Evolutionary conservation across 805 yeast species (phyloP).

Genomic region (Ogataea thermomethanolica): DNA sequence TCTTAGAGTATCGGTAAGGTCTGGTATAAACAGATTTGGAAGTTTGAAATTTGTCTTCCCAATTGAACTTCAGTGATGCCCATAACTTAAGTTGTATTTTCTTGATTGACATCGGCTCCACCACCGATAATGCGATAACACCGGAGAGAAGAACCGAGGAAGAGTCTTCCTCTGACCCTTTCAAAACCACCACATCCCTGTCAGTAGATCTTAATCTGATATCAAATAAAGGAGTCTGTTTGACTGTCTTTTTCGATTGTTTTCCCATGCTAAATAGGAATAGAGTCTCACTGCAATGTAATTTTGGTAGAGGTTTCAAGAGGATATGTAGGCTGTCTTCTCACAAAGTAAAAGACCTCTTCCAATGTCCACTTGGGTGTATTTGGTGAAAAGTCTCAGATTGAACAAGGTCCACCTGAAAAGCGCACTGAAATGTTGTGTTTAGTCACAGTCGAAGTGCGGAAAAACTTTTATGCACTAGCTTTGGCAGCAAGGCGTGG

Average conservation of each 20-base stretch:
- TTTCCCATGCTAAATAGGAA: conserved; percentile 14
- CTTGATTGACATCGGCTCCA: conserved; percentile 70
- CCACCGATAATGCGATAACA: conserved; percentile 66
- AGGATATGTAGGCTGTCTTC: no score
- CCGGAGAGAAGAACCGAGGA: conserved; percentile 75
- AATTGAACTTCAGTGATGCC: conserved; percentile 63
- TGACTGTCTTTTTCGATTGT: conserved; percentile 21
- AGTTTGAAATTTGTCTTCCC: conserved; percentile 53
- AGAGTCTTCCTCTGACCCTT: conserved; percentile 77
- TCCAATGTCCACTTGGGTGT: no score
- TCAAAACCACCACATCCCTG: conserved; percentile 73
- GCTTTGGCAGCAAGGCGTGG: conserved; percentile 2
- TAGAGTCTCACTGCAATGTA: no score
- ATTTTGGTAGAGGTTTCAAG: no score
- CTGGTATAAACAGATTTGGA: conserved; percentile 42
- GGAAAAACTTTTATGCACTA: conserved; percentile 12
- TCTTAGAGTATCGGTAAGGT: conserved; percentile 53
- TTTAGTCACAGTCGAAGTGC: background rate
- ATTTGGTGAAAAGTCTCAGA: background rate
- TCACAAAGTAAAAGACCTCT: no score
- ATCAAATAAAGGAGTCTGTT: conserved; percentile 37
- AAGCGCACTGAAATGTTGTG: background rate
- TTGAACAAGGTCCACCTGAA: background rate
- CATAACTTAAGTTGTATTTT: conserved; percentile 60
- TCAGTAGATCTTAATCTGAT: conserved; percentile 63